Evolutionary conservation across 805 yeast genomes (phyloP).

Genomic region (Hanseniaspora pseudoguilliermondii): DNA sequence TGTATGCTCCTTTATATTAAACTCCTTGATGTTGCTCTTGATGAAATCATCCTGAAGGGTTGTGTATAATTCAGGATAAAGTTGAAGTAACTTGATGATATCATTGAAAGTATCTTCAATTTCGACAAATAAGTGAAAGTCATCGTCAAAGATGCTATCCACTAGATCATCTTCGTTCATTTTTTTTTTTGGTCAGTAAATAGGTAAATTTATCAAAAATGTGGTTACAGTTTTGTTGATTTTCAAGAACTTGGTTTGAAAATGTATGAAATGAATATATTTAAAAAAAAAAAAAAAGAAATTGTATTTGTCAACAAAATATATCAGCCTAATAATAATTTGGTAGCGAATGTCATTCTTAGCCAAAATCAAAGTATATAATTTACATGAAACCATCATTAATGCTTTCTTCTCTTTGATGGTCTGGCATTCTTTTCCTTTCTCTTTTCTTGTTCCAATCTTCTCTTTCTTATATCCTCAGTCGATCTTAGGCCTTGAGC

Average conservation of each 20-base stretch:
- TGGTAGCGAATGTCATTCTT: not conserved
- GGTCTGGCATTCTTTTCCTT: constrained; percentile 82
- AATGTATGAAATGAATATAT: no score
- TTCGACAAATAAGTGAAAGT: constrained; percentile 40
- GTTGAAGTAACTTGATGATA: constrained; percentile 44
- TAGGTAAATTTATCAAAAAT: no score
- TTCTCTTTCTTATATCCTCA: constrained; percentile 65
- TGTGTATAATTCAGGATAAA: constrained; percentile 47
- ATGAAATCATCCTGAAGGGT: constrained; percentile 18
- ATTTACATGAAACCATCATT: not conserved
- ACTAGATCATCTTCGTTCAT: not conserved
- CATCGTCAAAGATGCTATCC: constrained; percentile 27
- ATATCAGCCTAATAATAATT: no score
- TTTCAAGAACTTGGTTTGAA: not conserved
- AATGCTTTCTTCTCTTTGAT: constrained; percentile 29
- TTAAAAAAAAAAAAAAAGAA: not conserved
- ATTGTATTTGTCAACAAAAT: no score
- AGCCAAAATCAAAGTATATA: not conserved
- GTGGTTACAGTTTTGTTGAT: no score
- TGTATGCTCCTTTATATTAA: constrained; percentile 27
- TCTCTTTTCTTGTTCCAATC: constrained; percentile 57
- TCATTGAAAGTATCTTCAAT: constrained; percentile 61
- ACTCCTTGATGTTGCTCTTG: constrained; percentile 7
- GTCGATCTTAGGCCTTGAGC: constrained; percentile 40
- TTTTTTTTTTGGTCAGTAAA: not conserved